Conservation (phyloP, 306 rosid species). For the Phaseolus lunatus region DNA sequence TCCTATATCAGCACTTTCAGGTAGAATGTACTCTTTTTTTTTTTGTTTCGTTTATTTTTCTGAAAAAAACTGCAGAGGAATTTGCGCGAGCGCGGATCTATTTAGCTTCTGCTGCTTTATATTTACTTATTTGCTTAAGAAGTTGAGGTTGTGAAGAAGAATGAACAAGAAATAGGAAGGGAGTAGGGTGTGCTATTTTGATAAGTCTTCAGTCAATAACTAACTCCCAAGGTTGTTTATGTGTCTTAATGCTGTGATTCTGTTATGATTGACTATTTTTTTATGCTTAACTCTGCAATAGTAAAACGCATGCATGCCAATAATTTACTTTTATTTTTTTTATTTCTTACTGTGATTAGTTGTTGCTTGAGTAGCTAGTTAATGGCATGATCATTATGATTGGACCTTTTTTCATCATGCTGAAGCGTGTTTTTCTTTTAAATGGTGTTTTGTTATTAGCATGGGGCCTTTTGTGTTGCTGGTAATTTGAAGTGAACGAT, state of each 20-base stretch:
- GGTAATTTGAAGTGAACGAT: neutral
- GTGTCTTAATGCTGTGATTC: constrained; percentile 13
- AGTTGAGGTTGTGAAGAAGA: constrained; percentile 16
- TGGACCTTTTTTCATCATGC: neutral
- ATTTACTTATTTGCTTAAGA: neutral
- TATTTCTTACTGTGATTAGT: neutral
- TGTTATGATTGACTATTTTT: neutral
- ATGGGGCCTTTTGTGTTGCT: neutral
- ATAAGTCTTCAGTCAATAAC: neutral
- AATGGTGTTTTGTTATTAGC: constrained; percentile 1
- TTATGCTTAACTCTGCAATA: neutral
- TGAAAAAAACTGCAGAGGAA: neutral
- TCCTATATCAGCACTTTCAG: neutral
- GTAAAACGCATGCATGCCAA: constrained; percentile 14
- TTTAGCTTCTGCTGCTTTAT: neutral
- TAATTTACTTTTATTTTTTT: neutral
- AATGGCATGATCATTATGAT: constrained; percentile 29
- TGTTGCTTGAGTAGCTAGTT: neutral
- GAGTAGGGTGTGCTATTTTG: constrained; percentile 31
- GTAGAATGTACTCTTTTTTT: neutral
- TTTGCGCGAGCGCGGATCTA: constrained; percentile 41
- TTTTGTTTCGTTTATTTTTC: neutral
- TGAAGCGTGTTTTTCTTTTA: neutral
- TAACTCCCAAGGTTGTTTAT: neutral
- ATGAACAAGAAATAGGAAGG: neutral